Base-by-base conservation (phyloP, 805 yeast species). In the Yamadazyma philogaea region DNA sequence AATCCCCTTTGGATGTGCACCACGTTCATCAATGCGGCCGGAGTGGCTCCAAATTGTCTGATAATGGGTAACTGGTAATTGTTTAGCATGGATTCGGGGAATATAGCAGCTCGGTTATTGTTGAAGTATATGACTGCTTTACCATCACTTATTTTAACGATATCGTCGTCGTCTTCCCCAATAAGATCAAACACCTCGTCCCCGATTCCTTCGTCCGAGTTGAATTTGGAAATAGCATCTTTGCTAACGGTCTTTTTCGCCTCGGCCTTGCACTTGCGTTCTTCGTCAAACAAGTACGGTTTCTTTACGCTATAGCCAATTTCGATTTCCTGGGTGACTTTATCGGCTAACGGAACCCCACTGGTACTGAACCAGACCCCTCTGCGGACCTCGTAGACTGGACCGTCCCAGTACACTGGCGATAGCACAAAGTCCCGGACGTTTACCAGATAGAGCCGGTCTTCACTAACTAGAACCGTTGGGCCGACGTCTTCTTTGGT, bases 361-460 rank as follows among this genome's bases (percentile, higher is more conserved):
- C 77, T 77, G 7, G 74, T 57, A 28, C 70, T 64, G 57, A 87
- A 88, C 98, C 98, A 91, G 1, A 80, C 59, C 1, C 96, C 96
- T 42, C 97, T 66, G 35, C 96, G 70, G 1, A 91, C 84, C 46
- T 86, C 89, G 56, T 81, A 91, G 0, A 69, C 64, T 0, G 96
- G 93, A 1, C 97, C 97, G 6, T 79, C 81, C 97, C 97, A 91
- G 58, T 81, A 91, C 0, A 82, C 75, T 0, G 98, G 95, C 3
- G 63, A 50, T 53, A 90, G 59, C 37, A 71, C 72, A 61, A 80
- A 72, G 6, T 64, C 60, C 0, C 56, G 48, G 16, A 91, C 46
- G 53, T 87, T 79, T 4, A 88, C 96, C 53, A 80, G 78, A 53
- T 85, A 86, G 19, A 91, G 66, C 18, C 78, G 76, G 56, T 90